Conservation (phyloP, 1,284 basidiomycete genomes). For the Ustilago lituana region DNA sequence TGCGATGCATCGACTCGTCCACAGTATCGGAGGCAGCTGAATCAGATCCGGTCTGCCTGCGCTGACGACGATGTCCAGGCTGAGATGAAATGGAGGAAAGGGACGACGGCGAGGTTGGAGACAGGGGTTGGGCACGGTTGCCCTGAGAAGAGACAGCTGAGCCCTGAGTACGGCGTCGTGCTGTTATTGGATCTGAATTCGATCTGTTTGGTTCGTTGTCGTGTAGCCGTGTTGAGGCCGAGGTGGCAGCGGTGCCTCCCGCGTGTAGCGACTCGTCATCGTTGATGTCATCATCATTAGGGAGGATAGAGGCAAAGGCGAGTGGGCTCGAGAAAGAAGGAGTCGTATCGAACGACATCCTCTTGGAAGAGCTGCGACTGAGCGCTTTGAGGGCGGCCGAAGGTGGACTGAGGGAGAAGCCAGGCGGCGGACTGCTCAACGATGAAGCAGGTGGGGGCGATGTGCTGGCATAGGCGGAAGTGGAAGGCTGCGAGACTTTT, state of each 20-base stretch:
- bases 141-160: constrained; percentile 31
- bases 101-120: constrained; percentile 35
- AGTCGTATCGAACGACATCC: constrained; percentile 54
- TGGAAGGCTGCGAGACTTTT: constrained; percentile 14
- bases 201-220: not conserved
- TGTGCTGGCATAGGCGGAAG: constrained; percentile 30
- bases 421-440: constrained; percentile 18
- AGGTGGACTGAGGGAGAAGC: constrained; percentile 37
- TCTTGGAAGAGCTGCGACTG: constrained; percentile 39
- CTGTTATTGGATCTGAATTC: constrained; percentile 11
- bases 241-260: not conserved
- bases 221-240: constrained; percentile 3
- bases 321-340: constrained; percentile 66
- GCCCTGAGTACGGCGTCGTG: constrained; percentile 16
- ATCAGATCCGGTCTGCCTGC: constrained; percentile 24
- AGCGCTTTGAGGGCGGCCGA: constrained; percentile 38
- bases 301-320: constrained; percentile 58
- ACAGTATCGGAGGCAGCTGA: constrained; percentile 29
- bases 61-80: constrained; percentile 17
- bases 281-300: constrained; percentile 49
- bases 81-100: constrained; percentile 27
- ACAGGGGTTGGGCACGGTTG: constrained; percentile 20
- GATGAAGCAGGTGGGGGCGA: constrained; percentile 23
- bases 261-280: constrained; percentile 32
- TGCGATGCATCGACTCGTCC: constrained; percentile 11